Percentiles rank a stretch among this genome's conserved stretches.
Conservation (phyloP, 805 yeast species). For the Groenewaldozyma tartarivorans region DNA sequence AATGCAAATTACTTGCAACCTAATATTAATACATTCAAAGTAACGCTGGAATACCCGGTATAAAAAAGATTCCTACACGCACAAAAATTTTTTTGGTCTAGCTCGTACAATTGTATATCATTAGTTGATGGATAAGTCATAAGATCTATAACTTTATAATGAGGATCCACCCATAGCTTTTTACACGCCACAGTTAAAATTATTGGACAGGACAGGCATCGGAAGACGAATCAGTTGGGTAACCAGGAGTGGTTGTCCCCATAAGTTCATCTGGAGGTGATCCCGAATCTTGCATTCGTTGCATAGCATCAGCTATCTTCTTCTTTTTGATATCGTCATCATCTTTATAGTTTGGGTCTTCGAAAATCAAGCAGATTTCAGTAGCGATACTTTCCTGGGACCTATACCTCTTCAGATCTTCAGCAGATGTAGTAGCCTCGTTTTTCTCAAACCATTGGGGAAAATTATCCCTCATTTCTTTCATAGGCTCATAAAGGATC, state of each 20-base stretch:
- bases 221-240: conserved; percentile 4
- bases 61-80: too few relatives aligned
- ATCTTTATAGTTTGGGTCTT: conserved; percentile 53
- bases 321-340: conserved; percentile 34
- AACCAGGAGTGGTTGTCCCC: conserved; percentile 28
- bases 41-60: too few relatives aligned
- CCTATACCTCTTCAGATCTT: conserved; percentile 44
- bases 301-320: conserved; percentile 49
- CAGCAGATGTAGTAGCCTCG: conserved; percentile 34
- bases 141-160: not conserved
- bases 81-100: too few relatives aligned
- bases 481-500: conserved; percentile 79
- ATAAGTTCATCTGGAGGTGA: conserved; percentile 73
- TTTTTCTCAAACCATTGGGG: conserved; percentile 60
- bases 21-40: too few relatives aligned
- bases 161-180: not conserved
- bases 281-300: conserved; percentile 55
- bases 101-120: too few relatives aligned
- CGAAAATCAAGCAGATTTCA: conserved; percentile 57
- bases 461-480: conserved; percentile 65
- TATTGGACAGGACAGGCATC: conserved; percentile 15
- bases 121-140: too few relatives aligned
- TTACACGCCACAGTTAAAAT: not conserved
- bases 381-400: conserved; percentile 54
- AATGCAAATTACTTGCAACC: too few relatives aligned